Evolutionary conservation across 1,139 yeast species (phyloP), one percentile per base, ranked within the genome.

Genomic region (Magnusiomyces clavatus): DNA sequence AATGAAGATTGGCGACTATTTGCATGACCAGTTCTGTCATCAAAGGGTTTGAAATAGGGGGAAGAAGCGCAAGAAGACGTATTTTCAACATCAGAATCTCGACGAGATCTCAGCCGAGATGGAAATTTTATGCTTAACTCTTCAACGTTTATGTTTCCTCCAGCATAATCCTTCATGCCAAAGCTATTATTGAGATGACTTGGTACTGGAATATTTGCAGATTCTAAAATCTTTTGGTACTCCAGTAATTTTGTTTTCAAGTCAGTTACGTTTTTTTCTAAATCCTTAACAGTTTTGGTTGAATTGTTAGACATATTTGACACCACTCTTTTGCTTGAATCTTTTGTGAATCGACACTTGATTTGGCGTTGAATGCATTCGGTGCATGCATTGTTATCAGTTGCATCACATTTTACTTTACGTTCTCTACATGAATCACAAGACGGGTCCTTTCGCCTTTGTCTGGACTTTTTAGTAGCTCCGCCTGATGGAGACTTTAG

Each of bases 351-450:
- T 52, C 60, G 65, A 56, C 68, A 64, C 48, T 61, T 62, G 45
- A 63, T 60, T 43, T 59, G 61, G 14, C 68, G 59, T 8, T 64
- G 54, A 6, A 59, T 53, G 52, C 68, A 64, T 48, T 63, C 68
- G 3, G 67, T 60, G 54, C 68, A 64, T 10, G 68, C 59, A 2
- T 61, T 45, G 11, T 61, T 51, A 43, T 63, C 67, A 3, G 66
- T 60, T 5, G 68, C 66, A 49, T 64, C 67, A 56, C 68, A 64
- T 51, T 64, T 64, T 47, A 64, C 67, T 51, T 64, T 64, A n/a
- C 68, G 60, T 46, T 64, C 68, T 16, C 68, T 58, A 48, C 68
- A 64, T 17, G 68, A 65, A 45, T 64, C 68, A 53, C 68, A 64
- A 4, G 68, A 64, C 5, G 68, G 68, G 50, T 64, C 65, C 48